Evolutionary conservation across 1,139 yeast genomes (phyloP), one percentile per base, ranked within the genome.

Genomic region (Lodderomyces parapsilosis): DNA sequence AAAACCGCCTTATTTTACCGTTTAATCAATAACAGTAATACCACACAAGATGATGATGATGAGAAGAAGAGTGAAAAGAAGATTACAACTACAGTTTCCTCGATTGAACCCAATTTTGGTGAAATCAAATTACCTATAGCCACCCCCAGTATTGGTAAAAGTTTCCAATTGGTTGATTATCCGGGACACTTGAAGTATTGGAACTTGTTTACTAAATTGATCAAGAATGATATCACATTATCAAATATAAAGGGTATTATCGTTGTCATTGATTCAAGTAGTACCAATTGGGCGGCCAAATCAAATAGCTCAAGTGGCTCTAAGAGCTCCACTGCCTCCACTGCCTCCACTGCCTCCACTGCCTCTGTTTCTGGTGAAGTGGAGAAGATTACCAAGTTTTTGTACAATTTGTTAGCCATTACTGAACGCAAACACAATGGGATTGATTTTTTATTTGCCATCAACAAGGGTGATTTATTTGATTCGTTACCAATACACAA

Each of bases 141-240:
- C 39, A 64, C 61, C 41, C 50, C 56, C 2, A 43, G 63, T 34
- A 66, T 71, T 35, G 60, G 60, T 28, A 66, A 63, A 43, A 49
- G 52, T 25, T 74, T 66, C 62, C 73, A 74, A 51, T 59, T 90
- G 38, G 74, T 85, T 40, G 98, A 91, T 58, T 82, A 83, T 52
- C 98, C 98, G 2, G 97, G 97, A 6, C 93, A 86, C 62, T 67
- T 78, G 45, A 90, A 89, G 59, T 78, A 90, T 52, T 78, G 78
- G 47, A 76, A 76, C 40, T 65, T 74, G 42, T 60, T 79, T 50
- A 63, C 65, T 47, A 72, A 68, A 45, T 55, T 68, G 49, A 65
- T 76, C 40, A 58, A 72, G 13, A 68, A 73, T 19, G 76, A 76
- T 39, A 65, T 71, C 33, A 68, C 81, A 22, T 56, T 77, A 37